phyloP scores from a whole-genome alignment of 2,329 filamentous ascomycete genomes.

The Penicillium griseofulvum region DNA sequence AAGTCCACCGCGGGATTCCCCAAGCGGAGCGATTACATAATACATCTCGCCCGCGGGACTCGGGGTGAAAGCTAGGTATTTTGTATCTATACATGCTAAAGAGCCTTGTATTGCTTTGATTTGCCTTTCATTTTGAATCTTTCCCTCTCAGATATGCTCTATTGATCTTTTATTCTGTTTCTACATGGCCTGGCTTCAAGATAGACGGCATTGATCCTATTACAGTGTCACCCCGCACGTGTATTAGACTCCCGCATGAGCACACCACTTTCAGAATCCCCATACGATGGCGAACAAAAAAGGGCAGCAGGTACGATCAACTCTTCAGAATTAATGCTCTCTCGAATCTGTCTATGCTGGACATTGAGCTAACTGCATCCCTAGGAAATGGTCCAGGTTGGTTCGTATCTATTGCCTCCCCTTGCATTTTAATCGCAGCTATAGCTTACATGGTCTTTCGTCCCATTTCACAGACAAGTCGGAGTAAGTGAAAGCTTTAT shows the following conservation, averaged over 20 bases:
- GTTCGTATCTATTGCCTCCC: slow-evolving; percentile 59
- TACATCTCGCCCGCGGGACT: neutral
- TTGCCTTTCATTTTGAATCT: neutral
- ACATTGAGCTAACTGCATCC: slow-evolving; percentile 12
- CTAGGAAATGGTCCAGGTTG: slow-evolving; percentile 99
- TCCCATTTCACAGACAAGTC: slow-evolving; percentile 18
- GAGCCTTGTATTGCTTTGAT: neutral
- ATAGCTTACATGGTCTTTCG: slow-evolving; percentile 18
- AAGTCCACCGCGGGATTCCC: slow-evolving; percentile 14
- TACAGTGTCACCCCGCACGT: slow-evolving; percentile 22
- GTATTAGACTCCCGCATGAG: slow-evolving; percentile 16
- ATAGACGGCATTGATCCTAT: slow-evolving; percentile 9
- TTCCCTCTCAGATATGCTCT: neutral
- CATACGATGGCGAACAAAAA: slow-evolving; percentile 50
- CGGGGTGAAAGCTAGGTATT: neutral
- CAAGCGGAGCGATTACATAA: slow-evolving; percentile 21
- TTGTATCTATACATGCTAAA: neutral
- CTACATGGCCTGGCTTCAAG: slow-evolving; percentile 17
- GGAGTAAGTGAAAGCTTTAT: slow-evolving; percentile 18
- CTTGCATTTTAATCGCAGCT: slow-evolving; percentile 31
- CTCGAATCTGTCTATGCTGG: neutral
- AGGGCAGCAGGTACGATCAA: slow-evolving; percentile 63
- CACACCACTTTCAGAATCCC: slow-evolving; percentile 14
- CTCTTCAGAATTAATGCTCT: neutral
- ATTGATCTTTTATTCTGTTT: neutral